Percentiles rank a stretch among this genome's conserved stretches.
Conservation (phyloP, 192 early-diverging fungal genomes). For the Backusella morwellensis region DNA sequence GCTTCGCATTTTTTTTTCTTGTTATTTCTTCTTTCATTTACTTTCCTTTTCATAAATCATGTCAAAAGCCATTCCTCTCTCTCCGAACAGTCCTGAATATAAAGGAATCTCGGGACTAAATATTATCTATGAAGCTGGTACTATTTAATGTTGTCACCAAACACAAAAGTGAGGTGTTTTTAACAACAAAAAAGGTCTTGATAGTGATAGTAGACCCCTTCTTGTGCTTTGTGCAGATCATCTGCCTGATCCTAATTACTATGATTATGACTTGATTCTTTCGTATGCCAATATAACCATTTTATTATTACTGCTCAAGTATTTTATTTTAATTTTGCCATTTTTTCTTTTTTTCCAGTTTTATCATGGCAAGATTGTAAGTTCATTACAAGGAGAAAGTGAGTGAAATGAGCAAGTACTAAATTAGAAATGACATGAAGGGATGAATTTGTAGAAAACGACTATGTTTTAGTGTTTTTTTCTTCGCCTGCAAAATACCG, state of each 20-base stretch:
- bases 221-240: slow-evolving; percentile 82
- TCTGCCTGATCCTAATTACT: slow-evolving; percentile 76
- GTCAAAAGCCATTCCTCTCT: slow-evolving; percentile 27
- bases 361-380: slow-evolving; percentile 37
- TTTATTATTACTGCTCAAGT: neutral
- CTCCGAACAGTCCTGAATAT: slow-evolving; percentile 48
- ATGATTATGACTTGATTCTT: slow-evolving; percentile 84
- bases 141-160: neutral
- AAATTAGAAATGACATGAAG: slow-evolving; percentile 41
- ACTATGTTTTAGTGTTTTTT: slow-evolving; percentile 90
- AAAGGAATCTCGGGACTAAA: slow-evolving; percentile 35
- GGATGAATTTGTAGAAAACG: slow-evolving; percentile 85
- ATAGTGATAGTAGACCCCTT: slow-evolving; percentile 81
- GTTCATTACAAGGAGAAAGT: neutral
- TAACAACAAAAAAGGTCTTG: slow-evolving; percentile 60
- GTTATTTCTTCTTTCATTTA: neutral
- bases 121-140: slow-evolving; percentile 43
- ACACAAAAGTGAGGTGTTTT: neutral
- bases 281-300: slow-evolving; percentile 42
- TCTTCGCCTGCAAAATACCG: slow-evolving; percentile 72
- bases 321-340: neutral
- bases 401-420: neutral
- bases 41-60: neutral
- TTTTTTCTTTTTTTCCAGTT: slow-evolving; percentile 19
- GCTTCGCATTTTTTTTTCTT: neutral